phyloP scores from a whole-genome alignment of 768 basidiomycete species.

The Agrocybe pediades region DNA sequence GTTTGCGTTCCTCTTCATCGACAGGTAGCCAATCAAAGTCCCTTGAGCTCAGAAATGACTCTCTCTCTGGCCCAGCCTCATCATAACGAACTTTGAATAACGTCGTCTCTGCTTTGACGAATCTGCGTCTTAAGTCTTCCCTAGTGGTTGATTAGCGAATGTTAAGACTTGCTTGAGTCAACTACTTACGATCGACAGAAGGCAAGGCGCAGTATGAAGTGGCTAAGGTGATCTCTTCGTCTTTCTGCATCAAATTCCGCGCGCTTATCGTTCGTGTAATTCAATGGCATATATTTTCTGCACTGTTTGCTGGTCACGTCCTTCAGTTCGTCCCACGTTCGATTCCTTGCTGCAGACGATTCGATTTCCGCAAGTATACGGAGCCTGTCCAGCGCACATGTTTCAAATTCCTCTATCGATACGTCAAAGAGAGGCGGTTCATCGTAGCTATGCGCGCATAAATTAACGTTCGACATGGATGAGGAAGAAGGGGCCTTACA shows the following conservation, averaged over 20 bases:
- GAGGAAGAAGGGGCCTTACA: constrained; percentile 48
- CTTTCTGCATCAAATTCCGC: constrained; percentile 63
- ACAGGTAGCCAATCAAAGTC: constrained; percentile 72
- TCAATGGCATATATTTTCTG: constrained; percentile 76
- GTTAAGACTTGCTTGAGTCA: not conserved
- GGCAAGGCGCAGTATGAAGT: constrained; percentile 91
- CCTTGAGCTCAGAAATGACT: constrained; percentile 63
- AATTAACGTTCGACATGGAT: not conserved
- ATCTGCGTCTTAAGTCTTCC: constrained; percentile 86
- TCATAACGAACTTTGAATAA: constrained; percentile 87
- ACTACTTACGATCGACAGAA: constrained; percentile 92
- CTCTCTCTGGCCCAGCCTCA: constrained; percentile 55
- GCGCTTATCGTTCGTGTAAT: constrained; percentile 44
- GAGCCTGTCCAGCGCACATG: constrained; percentile 83
- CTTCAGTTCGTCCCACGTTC: constrained; percentile 78
- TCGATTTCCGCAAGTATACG: constrained; percentile 91
- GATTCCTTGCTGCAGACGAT: constrained; percentile 81
- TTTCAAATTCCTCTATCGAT: constrained; percentile 95
- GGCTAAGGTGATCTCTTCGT: constrained; percentile 83
- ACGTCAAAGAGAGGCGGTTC: constrained; percentile 84
- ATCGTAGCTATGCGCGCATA: constrained; percentile 66
- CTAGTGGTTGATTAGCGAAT: constrained; percentile 38
- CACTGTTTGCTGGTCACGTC: constrained; percentile 62
- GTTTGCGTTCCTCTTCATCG: constrained; percentile 52
- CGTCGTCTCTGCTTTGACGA: constrained; percentile 85